phyloP scores from a whole-genome alignment of 2,329 filamentous ascomycete species.

The Fusarium sp. region DNA sequence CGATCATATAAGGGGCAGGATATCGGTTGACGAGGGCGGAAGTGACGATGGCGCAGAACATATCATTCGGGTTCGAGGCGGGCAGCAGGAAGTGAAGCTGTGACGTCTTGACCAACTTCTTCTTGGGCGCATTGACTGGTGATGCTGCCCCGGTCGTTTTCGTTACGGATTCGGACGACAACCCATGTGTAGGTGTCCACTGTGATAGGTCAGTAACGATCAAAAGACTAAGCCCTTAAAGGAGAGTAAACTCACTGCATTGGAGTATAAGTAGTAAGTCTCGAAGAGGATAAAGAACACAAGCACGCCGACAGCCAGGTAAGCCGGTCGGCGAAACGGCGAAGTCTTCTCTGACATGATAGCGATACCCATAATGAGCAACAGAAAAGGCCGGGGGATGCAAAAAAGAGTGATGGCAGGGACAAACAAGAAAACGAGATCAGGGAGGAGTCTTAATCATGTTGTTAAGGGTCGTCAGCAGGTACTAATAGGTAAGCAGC shows the following conservation, averaged over 20 bases:
- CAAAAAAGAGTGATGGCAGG: neutral
- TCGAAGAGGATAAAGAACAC: slow-evolving; percentile 29
- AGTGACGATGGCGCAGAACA: slow-evolving; percentile 56
- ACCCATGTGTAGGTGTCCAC: slow-evolving; percentile 30
- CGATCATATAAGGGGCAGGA: slow-evolving; percentile 55
- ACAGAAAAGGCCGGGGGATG: neutral
- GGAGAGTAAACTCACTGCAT: slow-evolving; percentile 9
- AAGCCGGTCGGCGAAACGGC: slow-evolving; percentile 20
- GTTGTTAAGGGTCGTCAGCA: neutral
- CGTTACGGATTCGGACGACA: slow-evolving; percentile 10
- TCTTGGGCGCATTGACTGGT: slow-evolving; percentile 13
- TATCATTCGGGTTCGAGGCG: slow-evolving; percentile 53
- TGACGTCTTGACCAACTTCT: slow-evolving; percentile 44
- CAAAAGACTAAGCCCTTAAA: neutral
- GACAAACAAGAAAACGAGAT: neutral
- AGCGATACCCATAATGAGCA: slow-evolving; percentile 9
- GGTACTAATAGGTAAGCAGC: slow-evolving; percentile 8
- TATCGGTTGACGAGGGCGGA: slow-evolving; percentile 56
- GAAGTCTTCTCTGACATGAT: slow-evolving; percentile 19
- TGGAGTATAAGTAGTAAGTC: slow-evolving; percentile 25
- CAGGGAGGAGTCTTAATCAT: slow-evolving; percentile 10
- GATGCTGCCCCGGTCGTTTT: slow-evolving; percentile 22
- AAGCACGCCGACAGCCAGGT: slow-evolving; percentile 10
- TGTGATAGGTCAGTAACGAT: slow-evolving; percentile 6
- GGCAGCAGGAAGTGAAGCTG: slow-evolving; percentile 56